Base-by-base conservation (phyloP, 179 eudicot species). In the Beta macrorhiza region DNA sequence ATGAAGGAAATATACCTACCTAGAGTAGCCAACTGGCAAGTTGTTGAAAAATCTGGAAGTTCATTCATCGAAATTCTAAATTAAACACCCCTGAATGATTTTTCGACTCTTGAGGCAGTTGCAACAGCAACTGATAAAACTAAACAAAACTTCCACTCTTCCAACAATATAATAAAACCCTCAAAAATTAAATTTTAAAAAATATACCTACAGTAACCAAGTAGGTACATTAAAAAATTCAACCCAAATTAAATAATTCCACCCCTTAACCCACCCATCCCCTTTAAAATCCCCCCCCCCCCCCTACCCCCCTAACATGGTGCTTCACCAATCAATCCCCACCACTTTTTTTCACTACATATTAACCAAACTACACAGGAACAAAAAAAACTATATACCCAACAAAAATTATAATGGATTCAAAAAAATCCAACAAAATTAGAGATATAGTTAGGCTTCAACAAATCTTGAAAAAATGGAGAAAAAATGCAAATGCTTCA, bases 361-460 rank as follows among this genome's bases (percentile, higher is more conserved):
- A 5, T 49, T 65, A 20, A n/a, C 19, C 59, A 56, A 74, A 37
- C 11, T 47, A 72, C 5, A 29, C 20, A 76, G 12, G 45, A 20
- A 8, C 44, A 56, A 44, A 32, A 10, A 51, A 37, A 63, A 8
- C 37, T 32, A 32, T 32, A 56, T 5, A 37, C 72, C 16, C 17
- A 47, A 64, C n/a, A 69, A n/a, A 49, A 16, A 67, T 67, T 53
- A 19, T 6, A 20, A 85, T 88, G 90, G 90, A 89, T 68, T 74
- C 85, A 80, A 89, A 86, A 56, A 89, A 86, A 80, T 77, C 84
- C 11, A 88, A 86, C 88, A 89, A 89, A 86, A 89, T 89, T 29
- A 83, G 88, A 49, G 92, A 88, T 15, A 91, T 91, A 10, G 95
- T 91, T 32, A 84, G 91, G 80, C 89, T 91, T n/a, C 92, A 87